Evolutionary conservation across 1,139 yeast species (phyloP), one percentile per base, ranked within the genome.

Genomic region (Scheffersomyces illinoinensis): DNA sequence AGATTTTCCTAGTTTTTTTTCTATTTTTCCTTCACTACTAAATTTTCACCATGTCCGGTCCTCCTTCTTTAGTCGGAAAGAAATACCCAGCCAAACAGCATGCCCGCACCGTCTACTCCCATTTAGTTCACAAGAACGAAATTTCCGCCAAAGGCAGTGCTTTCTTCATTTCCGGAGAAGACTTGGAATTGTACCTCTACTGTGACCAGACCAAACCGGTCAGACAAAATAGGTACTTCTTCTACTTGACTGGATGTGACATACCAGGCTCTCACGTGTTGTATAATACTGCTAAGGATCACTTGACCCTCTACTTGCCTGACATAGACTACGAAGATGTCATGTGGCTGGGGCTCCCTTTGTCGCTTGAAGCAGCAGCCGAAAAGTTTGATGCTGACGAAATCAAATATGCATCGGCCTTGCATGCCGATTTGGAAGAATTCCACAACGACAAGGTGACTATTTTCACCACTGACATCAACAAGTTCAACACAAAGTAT

Each of bases 321-420:
- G 84, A 90, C 59, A 81, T 93, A 54, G 97, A 93, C 70, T 76
- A 84, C 56, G 98, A 95, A 54, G 97, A 91, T 70, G 91, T 95
- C 54, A 90, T 95, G 93, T 95, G 99, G 98, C 88, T 96, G 59
- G 99, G 99, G 0, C 71, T 89, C 74, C 98, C 99, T 1, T 64
- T 91, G 57, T 77, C 85, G 50, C 67, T 81, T n/a, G 87, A 88
- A 56, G 87, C 89, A 23, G 97, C 98, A 0, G 60, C 73, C 54
- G 71, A 76, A 20, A 81, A 79, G 62, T 95, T 76, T 67, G 97
- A 93, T 65, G 93, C 91, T 47, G 98, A 95, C 72, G 88, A 85
- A 52, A 96, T 93, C 58, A 76, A 85, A 63, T 90, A 89, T 68
- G 84, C 81, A 12, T 70, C 75, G 18, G 86, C 85, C 7, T 69